Percentiles rank a stretch among this genome's conserved stretches.
Evolutionary conservation across 2,329 filamentous ascomycete species (phyloP).

Genomic region (Epichloe uncinata): DNA sequence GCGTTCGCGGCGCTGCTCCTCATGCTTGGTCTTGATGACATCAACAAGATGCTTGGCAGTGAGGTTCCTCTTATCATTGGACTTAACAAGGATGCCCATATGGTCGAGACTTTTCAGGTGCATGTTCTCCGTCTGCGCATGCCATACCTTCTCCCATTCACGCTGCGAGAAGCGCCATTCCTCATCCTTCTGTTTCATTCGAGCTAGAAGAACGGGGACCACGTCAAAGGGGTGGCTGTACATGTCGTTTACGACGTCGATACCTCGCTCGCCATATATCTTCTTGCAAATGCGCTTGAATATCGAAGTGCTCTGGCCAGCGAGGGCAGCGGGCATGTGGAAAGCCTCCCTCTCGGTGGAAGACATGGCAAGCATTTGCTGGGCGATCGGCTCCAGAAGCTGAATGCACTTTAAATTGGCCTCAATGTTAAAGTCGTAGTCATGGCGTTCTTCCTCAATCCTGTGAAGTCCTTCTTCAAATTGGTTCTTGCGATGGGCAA

Average conservation of each 20-base stretch:
- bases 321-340: slow-evolving; percentile 68
- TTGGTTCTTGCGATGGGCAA: slow-evolving; percentile 92
- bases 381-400: slow-evolving; percentile 84
- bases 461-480: slow-evolving; percentile 90
- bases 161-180: slow-evolving; percentile 95
- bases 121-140: slow-evolving; percentile 84
- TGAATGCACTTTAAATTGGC: slow-evolving; percentile 91
- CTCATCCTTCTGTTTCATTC: slow-evolving; percentile 91
- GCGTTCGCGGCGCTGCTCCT: slow-evolving; percentile 70
- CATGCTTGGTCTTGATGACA: slow-evolving; percentile 82
- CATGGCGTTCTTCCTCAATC: slow-evolving; percentile 95
- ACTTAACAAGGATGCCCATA: slow-evolving; percentile 82
- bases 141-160: slow-evolving; percentile 99
- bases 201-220: slow-evolving; percentile 73
- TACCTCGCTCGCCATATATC: slow-evolving; percentile 82
- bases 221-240: slow-evolving; percentile 75
- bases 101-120: slow-evolving; percentile 96
- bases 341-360: slow-evolving; percentile 61
- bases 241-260: slow-evolving; percentile 75
- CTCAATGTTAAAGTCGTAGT: slow-evolving; percentile 98
- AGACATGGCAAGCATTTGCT: slow-evolving; percentile 72
- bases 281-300: slow-evolving; percentile 97
- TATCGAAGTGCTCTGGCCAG: slow-evolving; percentile 89
- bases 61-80: slow-evolving; percentile 80
- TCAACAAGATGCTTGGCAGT: slow-evolving; percentile 82